Conservation (phyloP, 176 grass and related monocot genomes). For the Rhynchospora pubera region DNA sequence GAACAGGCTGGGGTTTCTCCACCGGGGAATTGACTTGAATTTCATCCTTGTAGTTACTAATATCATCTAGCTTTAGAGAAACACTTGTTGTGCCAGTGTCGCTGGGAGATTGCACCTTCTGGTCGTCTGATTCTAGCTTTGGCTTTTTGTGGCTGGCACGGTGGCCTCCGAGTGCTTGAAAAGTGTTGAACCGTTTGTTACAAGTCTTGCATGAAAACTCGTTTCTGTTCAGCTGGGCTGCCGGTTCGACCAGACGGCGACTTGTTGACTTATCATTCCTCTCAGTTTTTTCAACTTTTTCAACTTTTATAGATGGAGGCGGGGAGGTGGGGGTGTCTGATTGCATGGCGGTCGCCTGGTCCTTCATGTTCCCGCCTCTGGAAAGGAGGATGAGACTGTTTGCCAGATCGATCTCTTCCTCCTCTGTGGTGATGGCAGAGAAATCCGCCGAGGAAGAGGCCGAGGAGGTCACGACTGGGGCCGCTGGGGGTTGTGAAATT, state of each 20-base stretch:
- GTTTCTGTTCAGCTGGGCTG: not conserved
- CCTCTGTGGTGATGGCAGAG: constrained; percentile 51
- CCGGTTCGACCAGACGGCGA: not conserved
- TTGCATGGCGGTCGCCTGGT: constrained; percentile 17
- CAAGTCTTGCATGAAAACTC: constrained; percentile 73
- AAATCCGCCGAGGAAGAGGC: constrained; percentile 25
- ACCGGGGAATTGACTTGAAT: not conserved
- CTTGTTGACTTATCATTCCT: not conserved
- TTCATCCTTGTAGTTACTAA: not conserved
- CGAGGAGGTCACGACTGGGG: not conserved
- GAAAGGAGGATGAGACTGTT: constrained; percentile 85
- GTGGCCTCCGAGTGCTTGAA: constrained; percentile 93
- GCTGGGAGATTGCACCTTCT: not conserved
- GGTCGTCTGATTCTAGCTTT: constrained; percentile 18
- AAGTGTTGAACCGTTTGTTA: constrained; percentile 68
- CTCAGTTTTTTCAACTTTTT: not conserved
- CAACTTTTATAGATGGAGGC: not conserved
- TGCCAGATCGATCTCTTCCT: constrained; percentile 64
- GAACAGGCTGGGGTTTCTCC: constrained; percentile 30
- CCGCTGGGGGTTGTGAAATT: not conserved
- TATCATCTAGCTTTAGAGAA: not conserved
- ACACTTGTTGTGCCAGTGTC: not conserved
- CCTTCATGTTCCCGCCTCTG: constrained; percentile 39
- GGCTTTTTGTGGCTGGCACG: constrained; percentile 93
- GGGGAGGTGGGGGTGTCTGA: not conserved